Evolutionary conservation across 805 yeast genomes (phyloP), one percentile per base, ranked within the genome.

Genomic region (Hanseniaspora hatyaiensis): DNA sequence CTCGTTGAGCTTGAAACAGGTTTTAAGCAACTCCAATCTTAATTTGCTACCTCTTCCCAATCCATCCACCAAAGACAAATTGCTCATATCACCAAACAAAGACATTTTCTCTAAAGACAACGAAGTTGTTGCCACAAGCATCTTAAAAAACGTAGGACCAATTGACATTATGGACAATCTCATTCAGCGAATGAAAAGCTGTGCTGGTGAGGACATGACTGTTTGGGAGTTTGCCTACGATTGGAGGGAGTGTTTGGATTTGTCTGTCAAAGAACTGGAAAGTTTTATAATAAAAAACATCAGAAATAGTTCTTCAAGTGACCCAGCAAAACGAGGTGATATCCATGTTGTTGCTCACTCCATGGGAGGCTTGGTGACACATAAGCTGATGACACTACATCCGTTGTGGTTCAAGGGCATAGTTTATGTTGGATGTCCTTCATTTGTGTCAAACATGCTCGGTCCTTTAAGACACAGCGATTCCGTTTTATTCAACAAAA

Each of bases 311-410:
- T 26, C 11, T 8, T 8, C 6, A 26, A 11, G 11, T 26, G 29
- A 73, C 73, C 48, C 50, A 34, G 51, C 32, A 0, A 76, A 75
- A 15, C 30, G 47, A 38, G 72, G 73, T 51, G 86, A 83, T 11
- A 72, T 79, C 0, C 64, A 80, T 22, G 76, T 88, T 1, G 75
- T 88, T 45, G 92, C 92, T 0, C 96, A 88, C 61, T 86, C 95
- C 0, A 87, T 88, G 96, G 96, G 96, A 46, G 96, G 96, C 0
- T 59, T 88, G 29, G 72, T 88, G 6, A 77, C 94, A 0, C 95
- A 86, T 58, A 79, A 81, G 49, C 85, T 82, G 0, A 66, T 88
- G 70, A 82, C 80, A 47, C 65, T 66, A 44, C 72, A 76, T 50
- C 87, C 95, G 0, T 64, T 72, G 12, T 61, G 86, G 36, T 73